Percentiles rank a stretch among this genome's conserved stretches.
Conservation (phyloP, 1,139 yeast genomes). For the Protomyces inundatus region DNA sequence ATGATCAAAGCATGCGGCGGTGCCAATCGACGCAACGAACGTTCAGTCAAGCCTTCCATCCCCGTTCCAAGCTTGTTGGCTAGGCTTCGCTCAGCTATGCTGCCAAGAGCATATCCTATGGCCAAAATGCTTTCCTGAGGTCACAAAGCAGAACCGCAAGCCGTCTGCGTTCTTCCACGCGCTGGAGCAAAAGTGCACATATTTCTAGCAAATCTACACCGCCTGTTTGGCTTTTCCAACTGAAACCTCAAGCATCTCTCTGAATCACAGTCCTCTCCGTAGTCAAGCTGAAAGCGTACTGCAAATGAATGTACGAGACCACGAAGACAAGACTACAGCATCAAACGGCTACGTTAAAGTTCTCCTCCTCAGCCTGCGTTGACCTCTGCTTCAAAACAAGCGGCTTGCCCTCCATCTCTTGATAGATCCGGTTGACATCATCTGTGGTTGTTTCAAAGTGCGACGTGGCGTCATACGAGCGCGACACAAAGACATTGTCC, state of each 20-base stretch:
- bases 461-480: constrained; percentile 86
- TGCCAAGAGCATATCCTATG: too few species aligned
- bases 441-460: constrained; percentile 96
- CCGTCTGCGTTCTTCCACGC: too few species aligned
- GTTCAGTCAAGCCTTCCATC: too few species aligned
- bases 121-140: too few species aligned
- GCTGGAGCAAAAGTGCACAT: too few species aligned
- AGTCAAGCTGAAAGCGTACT: neutral
- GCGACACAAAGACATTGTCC: constrained; percentile 75
- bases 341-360: constrained; percentile 15
- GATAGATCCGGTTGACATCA: constrained; percentile 89
- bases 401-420: constrained; percentile 68
- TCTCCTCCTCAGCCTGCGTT: constrained; percentile 22
- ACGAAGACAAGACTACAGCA: neutral
- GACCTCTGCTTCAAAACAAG: constrained; percentile 27
- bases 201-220: too few species aligned
- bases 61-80: too few species aligned
- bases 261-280: neutral
- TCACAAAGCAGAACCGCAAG: too few species aligned
- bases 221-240: neutral
- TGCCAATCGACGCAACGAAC: too few species aligned
- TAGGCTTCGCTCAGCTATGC: too few species aligned
- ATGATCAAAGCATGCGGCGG: neutral
- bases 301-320: neutral
- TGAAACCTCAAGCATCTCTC: neutral